These are phyloP conservation scores for Elsinoe arachidis DNA, from an alignment of 2,329 filamentous ascomycete genomes.

Conservation along the genomic window DNA sequence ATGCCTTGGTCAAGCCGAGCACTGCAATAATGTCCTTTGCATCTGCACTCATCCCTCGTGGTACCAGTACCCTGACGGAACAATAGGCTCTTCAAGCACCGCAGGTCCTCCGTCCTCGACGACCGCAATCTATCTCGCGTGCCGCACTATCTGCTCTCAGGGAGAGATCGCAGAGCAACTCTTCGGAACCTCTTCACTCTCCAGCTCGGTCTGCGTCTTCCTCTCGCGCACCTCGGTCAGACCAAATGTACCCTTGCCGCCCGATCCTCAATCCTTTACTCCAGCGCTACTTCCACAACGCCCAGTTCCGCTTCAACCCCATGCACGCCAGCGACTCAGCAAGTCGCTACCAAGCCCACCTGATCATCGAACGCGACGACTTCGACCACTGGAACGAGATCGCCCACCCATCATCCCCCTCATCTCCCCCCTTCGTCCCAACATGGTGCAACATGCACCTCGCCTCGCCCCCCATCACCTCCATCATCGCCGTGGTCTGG, in stretches of 20 bases:
- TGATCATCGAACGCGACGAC: constrained; percentile 5
- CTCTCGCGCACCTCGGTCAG: not conserved
- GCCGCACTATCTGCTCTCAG: not conserved
- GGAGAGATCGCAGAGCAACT: not conserved
- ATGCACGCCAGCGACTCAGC: constrained; percentile 7
- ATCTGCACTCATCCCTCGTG: no score
- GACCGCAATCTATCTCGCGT: constrained; percentile 5
- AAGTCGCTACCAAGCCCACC: constrained; percentile 1
- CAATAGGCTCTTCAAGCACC: not conserved
- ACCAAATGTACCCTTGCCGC: constrained; percentile 2
- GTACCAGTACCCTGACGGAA: not conserved
- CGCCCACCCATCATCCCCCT: not conserved
- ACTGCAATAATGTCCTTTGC: no score
- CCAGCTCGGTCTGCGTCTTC: not conserved
- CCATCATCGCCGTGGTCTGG: constrained; percentile 2
- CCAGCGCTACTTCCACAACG: constrained; percentile 7
- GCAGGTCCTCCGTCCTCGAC: not conserved
- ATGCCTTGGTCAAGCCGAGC: no score
- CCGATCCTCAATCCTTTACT: constrained; percentile 7
- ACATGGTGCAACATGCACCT: constrained; percentile 17
- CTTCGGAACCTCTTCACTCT: not conserved
- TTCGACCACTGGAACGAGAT: not conserved
- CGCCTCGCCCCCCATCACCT: not conserved
- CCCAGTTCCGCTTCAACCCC: constrained; percentile 4
- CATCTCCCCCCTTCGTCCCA: constrained; percentile 21